Base-by-base conservation (phyloP, 345 rosid genomes). In the Corymbia maculata region DNA sequence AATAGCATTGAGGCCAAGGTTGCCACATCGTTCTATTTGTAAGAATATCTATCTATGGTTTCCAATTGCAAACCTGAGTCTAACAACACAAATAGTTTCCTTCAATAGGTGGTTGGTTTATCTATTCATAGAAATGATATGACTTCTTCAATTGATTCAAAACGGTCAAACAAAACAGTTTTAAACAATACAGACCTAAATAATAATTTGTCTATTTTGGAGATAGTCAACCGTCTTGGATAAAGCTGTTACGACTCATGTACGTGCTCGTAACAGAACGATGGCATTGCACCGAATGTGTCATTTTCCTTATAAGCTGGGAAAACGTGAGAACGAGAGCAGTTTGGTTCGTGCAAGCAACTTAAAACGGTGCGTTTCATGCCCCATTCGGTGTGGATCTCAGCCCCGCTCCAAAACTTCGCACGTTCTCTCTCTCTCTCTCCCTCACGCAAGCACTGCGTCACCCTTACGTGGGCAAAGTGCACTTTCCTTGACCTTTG, bases 221-320 rank as follows among this genome's bases (percentile, higher is more conserved):
- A 36, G 45, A 49, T 9, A 8, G 14, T 42, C 26, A 7, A 42
- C 42, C 32, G 2, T 28, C 14, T 19, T 44, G 8, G 49, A 75
- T 49, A 13, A 75, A 75, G 82, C 49, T 3, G 49, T 49, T 3
- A 1, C 2, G 13, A 75, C 26, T 9, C 3, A 6, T 75, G 26
- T 55, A 55, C 28, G 13, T 28, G 2, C 12, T 12, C 24, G 0
- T 55, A 55, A 28, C 5, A 22, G 2, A 22, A 55, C 8, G 5
- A 22, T 2, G 2, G 28, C 1, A 22, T 10, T 4, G 30, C 30
- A 28, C 9, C 2, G 6, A 0, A 1, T 4, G 6, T 4, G 61
- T 55, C 44, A 8, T 30, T 66, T 66, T 66, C 1, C 21, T 30
- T 9, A 0, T 4, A 15, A 30, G 21, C 8, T 28, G 30, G 36